These are phyloP conservation scores for Capillidium rhysosporum DNA, from an alignment of 371 early-diverging fungal species.

Conservation along the genomic window DNA sequence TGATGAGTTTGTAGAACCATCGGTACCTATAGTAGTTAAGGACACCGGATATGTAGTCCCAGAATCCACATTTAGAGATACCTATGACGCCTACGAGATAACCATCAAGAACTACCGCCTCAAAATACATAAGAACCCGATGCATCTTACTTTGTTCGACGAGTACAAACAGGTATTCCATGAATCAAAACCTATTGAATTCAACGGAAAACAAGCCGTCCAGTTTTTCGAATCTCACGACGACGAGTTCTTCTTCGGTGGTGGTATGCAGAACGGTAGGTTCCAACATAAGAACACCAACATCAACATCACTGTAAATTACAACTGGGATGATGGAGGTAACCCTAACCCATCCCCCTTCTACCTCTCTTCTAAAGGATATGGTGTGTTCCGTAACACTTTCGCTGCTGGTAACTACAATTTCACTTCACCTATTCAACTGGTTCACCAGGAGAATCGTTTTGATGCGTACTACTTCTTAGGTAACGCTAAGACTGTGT, in stretches of 20 bases:
- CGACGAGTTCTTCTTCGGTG: background rate
- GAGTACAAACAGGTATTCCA: background rate
- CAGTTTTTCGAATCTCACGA: background rate
- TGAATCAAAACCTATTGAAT: background rate
- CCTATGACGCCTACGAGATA: background rate
- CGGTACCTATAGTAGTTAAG: background rate
- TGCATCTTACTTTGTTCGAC: background rate
- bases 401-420: background rate
- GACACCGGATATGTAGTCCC: too few relatives aligned
- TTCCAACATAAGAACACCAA: background rate
- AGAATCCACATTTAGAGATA: background rate
- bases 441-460: background rate
- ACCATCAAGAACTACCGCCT: background rate
- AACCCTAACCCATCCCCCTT: background rate
- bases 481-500: background rate
- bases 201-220: background rate
- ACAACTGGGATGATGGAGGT: conserved; percentile 1
- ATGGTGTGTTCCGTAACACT: background rate
- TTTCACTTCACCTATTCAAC: background rate
- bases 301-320: background rate
- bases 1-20: background rate
- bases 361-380: background rate
- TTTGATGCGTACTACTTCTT: conserved; percentile 1
- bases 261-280: conserved; percentile 3
- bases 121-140: background rate